Conservation (phyloP, 257 asterid species). For the Oldenlandia corymbosa region DNA sequence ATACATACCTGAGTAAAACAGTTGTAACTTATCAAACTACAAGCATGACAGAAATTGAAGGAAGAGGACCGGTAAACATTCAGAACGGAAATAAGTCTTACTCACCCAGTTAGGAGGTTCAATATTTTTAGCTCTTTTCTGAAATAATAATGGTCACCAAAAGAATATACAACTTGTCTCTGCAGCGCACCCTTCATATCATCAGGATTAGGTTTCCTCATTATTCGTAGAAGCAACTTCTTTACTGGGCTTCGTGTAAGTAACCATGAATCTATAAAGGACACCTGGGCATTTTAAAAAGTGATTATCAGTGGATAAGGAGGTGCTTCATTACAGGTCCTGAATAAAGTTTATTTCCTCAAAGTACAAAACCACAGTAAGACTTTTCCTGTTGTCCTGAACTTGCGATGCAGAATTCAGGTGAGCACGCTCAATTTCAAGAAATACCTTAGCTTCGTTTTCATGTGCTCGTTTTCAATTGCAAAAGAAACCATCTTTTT, state of each 20-base stretch:
- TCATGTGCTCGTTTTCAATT: too few relatives aligned
- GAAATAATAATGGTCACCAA: constrained; percentile 85
- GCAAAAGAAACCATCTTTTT: too few relatives aligned
- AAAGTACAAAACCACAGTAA: background rate
- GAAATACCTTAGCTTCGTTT: too few relatives aligned
- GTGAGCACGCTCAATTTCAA: too few relatives aligned
- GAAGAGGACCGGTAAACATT: background rate
- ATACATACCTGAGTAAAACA: constrained; percentile 51
- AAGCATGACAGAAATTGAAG: background rate
- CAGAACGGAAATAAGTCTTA: constrained; percentile 7
- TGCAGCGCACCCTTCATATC: constrained; percentile 42
- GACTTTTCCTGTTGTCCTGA: too few relatives aligned
- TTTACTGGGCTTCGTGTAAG: constrained; percentile 51
- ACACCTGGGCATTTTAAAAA: constrained; percentile 43
- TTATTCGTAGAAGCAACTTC: constrained; percentile 64
- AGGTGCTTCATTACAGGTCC: background rate
- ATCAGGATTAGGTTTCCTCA: constrained; percentile 58
- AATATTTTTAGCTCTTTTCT: constrained; percentile 82
- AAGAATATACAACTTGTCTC: constrained; percentile 56
- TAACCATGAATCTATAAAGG: constrained; percentile 83
- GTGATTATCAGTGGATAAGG: constrained; percentile 2
- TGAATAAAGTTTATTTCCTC: background rate
- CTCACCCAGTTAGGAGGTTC: constrained; percentile 83
- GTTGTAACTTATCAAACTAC: background rate
- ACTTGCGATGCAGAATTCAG: too few relatives aligned